These are phyloP conservation scores for Mycosphaerella arachidis DNA, from an alignment of 2,329 filamentous ascomycete genomes.

Conservation along the genomic window DNA sequence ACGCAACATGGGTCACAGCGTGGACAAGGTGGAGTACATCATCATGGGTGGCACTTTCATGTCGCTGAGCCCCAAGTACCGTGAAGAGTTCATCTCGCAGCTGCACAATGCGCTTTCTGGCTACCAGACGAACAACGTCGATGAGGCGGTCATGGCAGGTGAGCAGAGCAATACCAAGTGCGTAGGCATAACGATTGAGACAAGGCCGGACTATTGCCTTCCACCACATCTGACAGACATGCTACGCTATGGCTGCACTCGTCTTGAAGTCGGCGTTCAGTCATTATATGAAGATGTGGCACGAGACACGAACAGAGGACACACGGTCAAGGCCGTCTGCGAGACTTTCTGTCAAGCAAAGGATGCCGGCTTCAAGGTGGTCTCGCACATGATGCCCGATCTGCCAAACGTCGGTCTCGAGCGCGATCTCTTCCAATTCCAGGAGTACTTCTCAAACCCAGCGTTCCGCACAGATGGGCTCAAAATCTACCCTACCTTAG, in stretches of 20 bases:
- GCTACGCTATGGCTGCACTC: constrained; percentile 95
- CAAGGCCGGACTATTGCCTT: constrained; percentile 90
- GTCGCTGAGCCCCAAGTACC: constrained; percentile 84
- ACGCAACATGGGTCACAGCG: constrained; percentile 88
- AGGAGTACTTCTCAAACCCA: constrained; percentile 96
- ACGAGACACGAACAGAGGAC: constrained; percentile 93
- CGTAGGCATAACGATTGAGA: constrained; percentile 98
- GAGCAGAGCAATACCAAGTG: constrained; percentile 98
- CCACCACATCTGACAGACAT: constrained; percentile 94
- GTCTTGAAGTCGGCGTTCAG: constrained; percentile 91
- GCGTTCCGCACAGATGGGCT: constrained; percentile 93
- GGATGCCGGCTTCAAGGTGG: constrained; percentile 97
- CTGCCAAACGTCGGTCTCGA: constrained; percentile 98
- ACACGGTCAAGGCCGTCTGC: constrained; percentile 90
- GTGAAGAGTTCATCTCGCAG: constrained; percentile 90
- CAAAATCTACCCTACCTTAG: constrained; percentile 96
- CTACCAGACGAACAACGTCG: constrained; percentile 89
- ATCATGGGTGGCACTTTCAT: constrained; percentile 99
- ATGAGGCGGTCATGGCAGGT: constrained; percentile 88
- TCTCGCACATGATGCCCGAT: constrained; percentile 99
- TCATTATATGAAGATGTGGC: constrained; percentile 97
- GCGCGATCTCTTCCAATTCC: constrained; percentile 91
- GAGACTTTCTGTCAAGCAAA: constrained; percentile 97
- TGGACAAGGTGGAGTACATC: constrained; percentile 99
- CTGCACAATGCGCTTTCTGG: constrained; percentile 95